Conservation (phyloP, 495 filamentous ascomycete species). For the Aspergillus affinis region DNA sequence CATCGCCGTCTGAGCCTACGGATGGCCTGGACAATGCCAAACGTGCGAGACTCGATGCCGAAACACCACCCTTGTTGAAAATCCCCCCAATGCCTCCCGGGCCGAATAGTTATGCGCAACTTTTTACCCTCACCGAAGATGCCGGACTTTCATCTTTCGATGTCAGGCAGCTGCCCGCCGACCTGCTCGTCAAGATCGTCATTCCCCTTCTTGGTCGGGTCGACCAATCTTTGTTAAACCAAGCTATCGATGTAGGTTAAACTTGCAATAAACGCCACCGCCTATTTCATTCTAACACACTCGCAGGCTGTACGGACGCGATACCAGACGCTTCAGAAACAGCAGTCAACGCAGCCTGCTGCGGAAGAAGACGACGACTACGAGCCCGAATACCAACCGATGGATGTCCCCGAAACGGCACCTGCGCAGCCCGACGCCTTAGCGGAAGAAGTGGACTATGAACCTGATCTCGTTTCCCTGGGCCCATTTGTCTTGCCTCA, state of each 20-base stretch:
- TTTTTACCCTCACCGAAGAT: constrained; percentile 83
- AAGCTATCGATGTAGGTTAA: constrained; percentile 60
- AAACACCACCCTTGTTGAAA: constrained; percentile 48
- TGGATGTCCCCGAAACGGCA: constrained; percentile 71
- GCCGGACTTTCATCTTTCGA: constrained; percentile 73
- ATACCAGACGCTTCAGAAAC: constrained; percentile 44
- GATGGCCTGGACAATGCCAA: constrained; percentile 71
- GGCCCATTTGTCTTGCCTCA: constrained; percentile 75
- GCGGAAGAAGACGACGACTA: constrained; percentile 85
- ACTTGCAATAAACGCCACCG: neutral
- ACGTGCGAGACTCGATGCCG: constrained; percentile 64
- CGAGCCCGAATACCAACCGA: constrained; percentile 76
- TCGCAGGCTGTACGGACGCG: constrained; percentile 47
- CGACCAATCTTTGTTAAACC: constrained; percentile 60
- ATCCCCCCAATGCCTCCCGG: constrained; percentile 69
- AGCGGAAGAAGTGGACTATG: constrained; percentile 49
- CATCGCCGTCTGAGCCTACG: constrained; percentile 60
- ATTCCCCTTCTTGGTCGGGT: constrained; percentile 66
- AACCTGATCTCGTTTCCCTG: constrained; percentile 57
- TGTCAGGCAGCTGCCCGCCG: constrained; percentile 70
- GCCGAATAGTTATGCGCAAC: constrained; percentile 69
- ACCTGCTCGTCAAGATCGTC: constrained; percentile 73
- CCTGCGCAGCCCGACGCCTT: constrained; percentile 68
- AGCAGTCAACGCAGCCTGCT: constrained; percentile 42
- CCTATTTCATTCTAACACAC: constrained; percentile 25